phyloP scores from a whole-genome alignment of 805 yeast species.

The Wickerhamomyces alni region DNA sequence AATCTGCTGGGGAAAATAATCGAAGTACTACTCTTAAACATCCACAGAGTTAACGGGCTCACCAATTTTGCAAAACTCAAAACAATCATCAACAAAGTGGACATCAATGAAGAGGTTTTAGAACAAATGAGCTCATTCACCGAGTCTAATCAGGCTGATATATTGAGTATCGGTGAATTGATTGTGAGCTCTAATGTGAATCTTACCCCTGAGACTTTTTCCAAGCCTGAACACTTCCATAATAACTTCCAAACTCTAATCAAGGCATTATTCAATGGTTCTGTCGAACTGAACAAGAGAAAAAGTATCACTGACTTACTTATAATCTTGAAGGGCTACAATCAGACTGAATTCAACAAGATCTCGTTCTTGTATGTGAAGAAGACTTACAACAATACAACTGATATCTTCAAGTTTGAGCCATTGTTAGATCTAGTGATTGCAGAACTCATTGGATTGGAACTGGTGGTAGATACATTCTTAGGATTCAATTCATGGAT shows the following conservation, averaged over 20 bases:
- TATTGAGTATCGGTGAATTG: background rate
- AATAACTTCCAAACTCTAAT: conserved; percentile 18
- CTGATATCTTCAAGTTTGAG: conserved; percentile 30
- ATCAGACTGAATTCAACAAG: conserved; percentile 21
- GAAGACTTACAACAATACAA: conserved; percentile 22
- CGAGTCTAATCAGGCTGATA: background rate
- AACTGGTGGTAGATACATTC: conserved; percentile 28
- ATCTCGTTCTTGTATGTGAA: conserved; percentile 21
- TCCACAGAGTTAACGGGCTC: background rate
- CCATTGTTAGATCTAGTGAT: conserved; percentile 31
- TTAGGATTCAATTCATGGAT: conserved; percentile 16
- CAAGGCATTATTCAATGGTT: conserved; percentile 13
- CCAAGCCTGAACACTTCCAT: conserved; percentile 12
- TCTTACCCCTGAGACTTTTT: conserved; percentile 8
- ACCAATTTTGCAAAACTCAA: background rate
- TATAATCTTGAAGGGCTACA: conserved; percentile 15
- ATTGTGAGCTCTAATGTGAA: conserved; percentile 2
- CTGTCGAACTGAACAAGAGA: conserved; percentile 4
- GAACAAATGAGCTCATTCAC: background rate
- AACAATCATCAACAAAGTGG: background rate
- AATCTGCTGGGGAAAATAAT: conserved; percentile 2
- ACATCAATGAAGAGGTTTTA: background rate
- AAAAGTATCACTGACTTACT: conserved; percentile 14
- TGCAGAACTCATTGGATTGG: conserved; percentile 30
- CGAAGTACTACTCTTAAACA: conserved; percentile 8